phyloP scores from a whole-genome alignment of 352 stramenopile genomes.

The Globisporangium uncinulatum region DNA sequence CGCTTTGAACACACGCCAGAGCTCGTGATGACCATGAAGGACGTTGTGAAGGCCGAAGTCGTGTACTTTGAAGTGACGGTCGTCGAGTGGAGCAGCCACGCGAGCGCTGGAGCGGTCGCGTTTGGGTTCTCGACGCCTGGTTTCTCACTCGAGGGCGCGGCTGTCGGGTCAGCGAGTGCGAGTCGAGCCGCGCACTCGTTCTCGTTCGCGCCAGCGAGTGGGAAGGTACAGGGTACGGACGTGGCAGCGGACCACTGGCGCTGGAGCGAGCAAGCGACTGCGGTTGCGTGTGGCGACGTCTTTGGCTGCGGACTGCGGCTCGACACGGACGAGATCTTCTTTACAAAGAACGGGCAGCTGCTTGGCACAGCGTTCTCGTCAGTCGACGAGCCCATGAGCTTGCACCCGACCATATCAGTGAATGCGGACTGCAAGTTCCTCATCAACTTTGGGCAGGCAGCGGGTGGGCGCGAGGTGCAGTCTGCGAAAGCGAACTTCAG shows the following conservation, averaged over 20 bases:
- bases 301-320: conserved; percentile 76
- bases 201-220: conserved; percentile 58
- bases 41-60: conserved; percentile 67
- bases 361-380: conserved; percentile 79
- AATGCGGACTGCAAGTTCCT: conserved; percentile 73
- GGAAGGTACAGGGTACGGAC: conserved; percentile 62
- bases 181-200: conserved; percentile 41
- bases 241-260: conserved; percentile 53
- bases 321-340: conserved; percentile 81
- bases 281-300: conserved; percentile 52
- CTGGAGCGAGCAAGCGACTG: conserved; percentile 51
- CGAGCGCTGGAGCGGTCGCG: conserved; percentile 24
- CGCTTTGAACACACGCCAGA: conserved; percentile 77
- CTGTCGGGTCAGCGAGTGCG: conserved; percentile 37
- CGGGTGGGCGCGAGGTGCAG: conserved; percentile 19
- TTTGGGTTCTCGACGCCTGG: conserved; percentile 64
- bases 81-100: conserved; percentile 38
- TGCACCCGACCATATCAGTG: conserved; percentile 78
- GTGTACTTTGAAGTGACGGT: conserved; percentile 82
- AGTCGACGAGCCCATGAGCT: conserved; percentile 26
- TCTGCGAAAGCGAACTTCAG: conserved; percentile 53
- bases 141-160: conserved; percentile 62
- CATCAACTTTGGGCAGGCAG: conserved; percentile 55
- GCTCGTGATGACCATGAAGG: conserved; percentile 63
- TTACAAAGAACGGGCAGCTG: conserved; percentile 80